Base-by-base conservation (phyloP, 176 grass and related monocot species). In the Aegilops bicornis region DNA sequence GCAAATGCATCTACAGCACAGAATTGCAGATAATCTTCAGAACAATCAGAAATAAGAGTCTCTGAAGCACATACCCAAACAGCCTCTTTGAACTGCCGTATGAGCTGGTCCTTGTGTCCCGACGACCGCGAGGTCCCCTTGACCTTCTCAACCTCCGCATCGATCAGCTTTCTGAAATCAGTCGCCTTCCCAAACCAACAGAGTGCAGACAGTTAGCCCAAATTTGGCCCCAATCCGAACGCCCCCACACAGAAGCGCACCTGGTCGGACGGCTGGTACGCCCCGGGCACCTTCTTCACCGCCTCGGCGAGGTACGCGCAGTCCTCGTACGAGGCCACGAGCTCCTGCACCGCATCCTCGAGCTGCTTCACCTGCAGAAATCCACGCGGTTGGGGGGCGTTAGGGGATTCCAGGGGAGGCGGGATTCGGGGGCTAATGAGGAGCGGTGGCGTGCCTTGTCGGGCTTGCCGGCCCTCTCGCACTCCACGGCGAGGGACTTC, bases 211-310 rank as follows among this genome's bases (percentile, higher is more conserved):
- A 83, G 20, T 86, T 68, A 83, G 73, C 13, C 6, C 66, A 47
- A 77, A 81, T 47, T 76, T 31, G n/a, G 48, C 19, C 39, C 62
- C 37, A 84, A 76, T 9, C 48, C 19, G 79, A 64, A 84, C 2
- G 3, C 35, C 48, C 45, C 48, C 11, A 37, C 32, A 79, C 17
- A 29, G 1, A 13, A 69, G 17, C 30, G 16, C 30, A 96, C 97
- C 92, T 98, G 90, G 84, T 94, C 90, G 45, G 91, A 92, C n/a
- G 86, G 85, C 65, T 85, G 86, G 80, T 98, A 98, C 39, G 80
- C 86, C 31, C 11, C 58, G 75, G 92, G 83, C 19, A 98, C 71
- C 0, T 64, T 36, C 80, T 88, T 77, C 24, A 98, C 79, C 37
- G 90, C 94, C 70, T 89, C 88, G 10, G 90, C 74, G 58, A 96